These are phyloP conservation scores for Debaryomyces nepalensis DNA, from an alignment of 1,139 yeast species.

Conservation along the genomic window DNA sequence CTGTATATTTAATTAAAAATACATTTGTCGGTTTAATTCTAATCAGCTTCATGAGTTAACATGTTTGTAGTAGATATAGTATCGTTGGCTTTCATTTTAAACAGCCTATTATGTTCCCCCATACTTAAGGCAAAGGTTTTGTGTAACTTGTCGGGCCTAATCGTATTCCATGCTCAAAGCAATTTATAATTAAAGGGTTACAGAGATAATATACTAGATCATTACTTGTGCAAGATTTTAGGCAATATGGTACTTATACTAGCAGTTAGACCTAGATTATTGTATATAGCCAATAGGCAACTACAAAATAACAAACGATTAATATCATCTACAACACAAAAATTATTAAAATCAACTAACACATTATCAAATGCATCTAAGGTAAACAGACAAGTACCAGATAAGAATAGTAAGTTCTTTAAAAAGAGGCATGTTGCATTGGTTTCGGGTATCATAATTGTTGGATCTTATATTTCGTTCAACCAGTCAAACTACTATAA, in stretches of 20 bases:
- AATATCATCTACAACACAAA: constrained; percentile 18
- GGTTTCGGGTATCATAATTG: constrained; percentile 50
- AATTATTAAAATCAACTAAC: constrained; percentile 18
- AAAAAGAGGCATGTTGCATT: constrained; percentile 45
- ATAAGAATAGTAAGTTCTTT: constrained; percentile 20
- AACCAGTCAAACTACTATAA: constrained; percentile 48
- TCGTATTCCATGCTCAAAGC: constrained; percentile 7
- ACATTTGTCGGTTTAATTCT: constrained; percentile 17
- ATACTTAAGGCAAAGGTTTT: constrained; percentile 3
- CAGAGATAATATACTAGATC: constrained; percentile 4
- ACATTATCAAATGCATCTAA: constrained; percentile 17
- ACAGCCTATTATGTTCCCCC: neutral
- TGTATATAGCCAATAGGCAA: constrained; percentile 33
- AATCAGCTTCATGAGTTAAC: neutral
- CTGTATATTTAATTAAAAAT: constrained; percentile 14
- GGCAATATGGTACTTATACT: constrained; percentile 34
- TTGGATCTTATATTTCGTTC: constrained; percentile 49
- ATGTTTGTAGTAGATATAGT: neutral
- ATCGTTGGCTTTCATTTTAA: neutral
- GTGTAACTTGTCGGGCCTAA: constrained; percentile 5
- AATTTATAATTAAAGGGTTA: constrained; percentile 10
- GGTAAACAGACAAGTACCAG: constrained; percentile 13
- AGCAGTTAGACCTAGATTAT: constrained; percentile 35
- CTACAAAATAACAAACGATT: constrained; percentile 23
- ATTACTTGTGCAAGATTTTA: neutral